A percentile compares a stretch with the other conserved stretches of the same genome.
phyloP scores from a whole-genome alignment of 1,139 yeast species.

The Wickerhamomyces sp. region DNA sequence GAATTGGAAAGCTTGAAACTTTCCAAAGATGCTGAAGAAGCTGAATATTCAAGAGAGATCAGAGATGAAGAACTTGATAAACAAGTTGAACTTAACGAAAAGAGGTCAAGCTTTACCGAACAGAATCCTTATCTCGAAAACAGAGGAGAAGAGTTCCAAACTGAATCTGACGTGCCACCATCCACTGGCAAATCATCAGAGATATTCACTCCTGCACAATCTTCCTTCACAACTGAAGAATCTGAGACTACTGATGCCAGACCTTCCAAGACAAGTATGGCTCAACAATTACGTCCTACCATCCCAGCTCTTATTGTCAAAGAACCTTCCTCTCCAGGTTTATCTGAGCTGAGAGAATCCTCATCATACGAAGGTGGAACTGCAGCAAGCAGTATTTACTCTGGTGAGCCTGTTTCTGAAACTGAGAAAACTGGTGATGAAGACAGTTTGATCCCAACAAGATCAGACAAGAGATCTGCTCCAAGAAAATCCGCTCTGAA shows the following conservation, averaged over 20 bases:
- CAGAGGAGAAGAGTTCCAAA: no score
- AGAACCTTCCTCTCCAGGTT: slow-evolving; percentile 1
- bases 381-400: slow-evolving; percentile 16
- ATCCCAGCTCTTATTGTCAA: slow-evolving; percentile 14
- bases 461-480: slow-evolving; percentile 19
- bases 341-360: background rate
- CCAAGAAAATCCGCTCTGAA: slow-evolving; percentile 69
- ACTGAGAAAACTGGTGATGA: slow-evolving; percentile 7
- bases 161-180: slow-evolving; percentile 16
- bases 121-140: slow-evolving; percentile 10
- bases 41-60: background rate
- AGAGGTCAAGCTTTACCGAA: slow-evolving; percentile 6
- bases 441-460: slow-evolving; percentile 9
- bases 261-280: slow-evolving; percentile 14
- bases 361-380: background rate
- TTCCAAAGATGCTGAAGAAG: slow-evolving; percentile 1
- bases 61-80: background rate
- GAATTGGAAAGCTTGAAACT: background rate
- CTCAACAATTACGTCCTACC: slow-evolving; percentile 23
- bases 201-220: slow-evolving; percentile 13
- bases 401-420: slow-evolving; percentile 10
- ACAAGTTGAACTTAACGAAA: slow-evolving; percentile 1
- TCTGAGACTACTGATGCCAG: slow-evolving; percentile 7
- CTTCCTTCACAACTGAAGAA: slow-evolving; percentile 19
- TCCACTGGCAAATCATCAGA: slow-evolving; percentile 23